A percentile compares a stretch with the other conserved stretches of the same genome.
Conservation (phyloP, 345 rosid genomes). For the Lagerstroemia speciosa region DNA sequence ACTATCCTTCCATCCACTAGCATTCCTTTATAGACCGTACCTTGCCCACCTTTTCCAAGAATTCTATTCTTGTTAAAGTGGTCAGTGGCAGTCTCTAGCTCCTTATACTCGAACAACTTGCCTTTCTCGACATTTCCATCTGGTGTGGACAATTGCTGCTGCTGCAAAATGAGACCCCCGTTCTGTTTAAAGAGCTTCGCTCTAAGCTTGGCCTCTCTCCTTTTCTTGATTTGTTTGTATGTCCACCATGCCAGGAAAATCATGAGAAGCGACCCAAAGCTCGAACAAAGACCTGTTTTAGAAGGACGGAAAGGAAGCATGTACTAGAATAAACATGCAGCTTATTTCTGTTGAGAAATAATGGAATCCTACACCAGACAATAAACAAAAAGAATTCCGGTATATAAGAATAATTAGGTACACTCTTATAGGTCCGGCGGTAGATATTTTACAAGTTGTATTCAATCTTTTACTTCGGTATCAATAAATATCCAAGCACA, state of each 20-base stretch:
- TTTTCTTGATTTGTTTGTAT: neutral
- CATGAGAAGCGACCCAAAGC: conserved; percentile 2
- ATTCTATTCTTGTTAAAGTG: conserved; percentile 1
- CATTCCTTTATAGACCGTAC: conserved; percentile 17
- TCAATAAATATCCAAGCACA: no score
- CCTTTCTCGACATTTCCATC: neutral
- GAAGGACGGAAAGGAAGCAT: neutral
- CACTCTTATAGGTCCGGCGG: no score
- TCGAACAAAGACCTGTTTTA: neutral
- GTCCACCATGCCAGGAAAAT: neutral
- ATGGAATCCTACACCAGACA: no score
- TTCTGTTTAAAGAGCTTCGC: conserved; percentile 9
- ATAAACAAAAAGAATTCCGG: no score
- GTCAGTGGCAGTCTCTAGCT: conserved; percentile 6
- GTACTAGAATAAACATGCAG: neutral
- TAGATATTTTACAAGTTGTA: no score
- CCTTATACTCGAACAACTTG: neutral
- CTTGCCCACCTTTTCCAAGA: conserved; percentile 2
- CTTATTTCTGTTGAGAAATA: no score
- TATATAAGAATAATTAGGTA: no score
- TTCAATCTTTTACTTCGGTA: no score
- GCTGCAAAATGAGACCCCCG: neutral
- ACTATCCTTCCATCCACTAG: conserved; percentile 8
- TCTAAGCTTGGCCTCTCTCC: conserved; percentile 6
- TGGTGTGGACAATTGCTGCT: neutral